Evolutionary conservation across 371 early-diverging fungal species (phyloP).

Genomic region (Smittium culicis): DNA sequence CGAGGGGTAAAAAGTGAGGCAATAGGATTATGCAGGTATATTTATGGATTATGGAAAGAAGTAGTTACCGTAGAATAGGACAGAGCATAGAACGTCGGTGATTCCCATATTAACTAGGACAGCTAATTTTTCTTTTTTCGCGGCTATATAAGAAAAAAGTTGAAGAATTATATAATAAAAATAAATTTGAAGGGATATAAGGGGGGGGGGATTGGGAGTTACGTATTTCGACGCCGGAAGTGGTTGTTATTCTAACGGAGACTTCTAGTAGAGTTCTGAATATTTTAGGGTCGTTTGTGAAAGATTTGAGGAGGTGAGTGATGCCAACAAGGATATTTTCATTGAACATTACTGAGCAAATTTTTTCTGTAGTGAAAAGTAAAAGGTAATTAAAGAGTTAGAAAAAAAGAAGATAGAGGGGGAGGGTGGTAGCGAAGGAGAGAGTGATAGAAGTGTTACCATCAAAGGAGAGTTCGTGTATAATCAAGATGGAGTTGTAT

Average conservation of each 20-base stretch:
- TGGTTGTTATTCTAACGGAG: constrained; percentile 7
- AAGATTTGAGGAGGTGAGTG: not conserved
- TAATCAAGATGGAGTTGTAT: not conserved
- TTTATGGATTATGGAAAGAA: too few species aligned
- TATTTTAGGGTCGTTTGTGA: constrained; percentile 1
- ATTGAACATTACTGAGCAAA: constrained; percentile 1
- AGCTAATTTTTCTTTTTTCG: constrained; percentile 3
- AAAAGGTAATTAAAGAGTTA: too few species aligned
- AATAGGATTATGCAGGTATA: too few species aligned
- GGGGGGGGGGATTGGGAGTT: not conserved
- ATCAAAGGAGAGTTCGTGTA: constrained; percentile 2
- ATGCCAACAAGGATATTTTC: constrained; percentile 3
- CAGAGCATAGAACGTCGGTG: not conserved
- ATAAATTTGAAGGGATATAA: not conserved
- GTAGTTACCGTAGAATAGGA: not conserved
- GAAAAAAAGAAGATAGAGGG: too few species aligned
- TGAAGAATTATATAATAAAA: not conserved
- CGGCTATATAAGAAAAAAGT: not conserved
- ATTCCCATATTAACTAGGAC: constrained; percentile 6
- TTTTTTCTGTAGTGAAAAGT: not conserved
- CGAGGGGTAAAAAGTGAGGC: not conserved
- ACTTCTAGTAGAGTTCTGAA: not conserved
- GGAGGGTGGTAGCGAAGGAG: too few species aligned
- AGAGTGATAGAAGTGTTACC: too few species aligned
- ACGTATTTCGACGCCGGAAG: not conserved